Conservation (phyloP, 805 yeast species). For the Yamadazyma nakazawae region DNA sequence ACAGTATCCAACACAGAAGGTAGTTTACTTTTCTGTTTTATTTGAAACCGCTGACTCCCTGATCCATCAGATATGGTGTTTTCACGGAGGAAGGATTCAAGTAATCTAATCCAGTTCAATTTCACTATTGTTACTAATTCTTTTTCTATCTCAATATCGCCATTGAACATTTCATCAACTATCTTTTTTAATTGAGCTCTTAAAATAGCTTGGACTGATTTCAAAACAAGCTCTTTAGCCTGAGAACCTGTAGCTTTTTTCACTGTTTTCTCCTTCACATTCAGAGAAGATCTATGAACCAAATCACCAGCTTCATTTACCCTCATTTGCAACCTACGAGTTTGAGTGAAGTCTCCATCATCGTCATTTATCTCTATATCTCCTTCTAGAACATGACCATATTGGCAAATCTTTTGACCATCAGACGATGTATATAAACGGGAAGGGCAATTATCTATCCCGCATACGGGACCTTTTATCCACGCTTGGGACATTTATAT, state of each 20-base stretch:
- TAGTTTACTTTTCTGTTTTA: conserved; percentile 12
- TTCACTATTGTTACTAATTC: conserved; percentile 23
- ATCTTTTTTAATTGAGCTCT: conserved; percentile 37
- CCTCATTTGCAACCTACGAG: conserved; percentile 51
- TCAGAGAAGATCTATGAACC: conserved; percentile 9
- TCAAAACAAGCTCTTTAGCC: conserved; percentile 10
- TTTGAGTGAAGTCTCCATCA: conserved; percentile 57
- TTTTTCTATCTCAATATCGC: conserved; percentile 1
- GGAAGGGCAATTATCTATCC: conserved; percentile 85
- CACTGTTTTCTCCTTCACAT: background rate
- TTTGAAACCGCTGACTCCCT: conserved; percentile 3
- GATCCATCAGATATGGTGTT: conserved; percentile 6
- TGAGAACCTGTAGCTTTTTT: conserved; percentile 7
- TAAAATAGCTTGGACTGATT: conserved; percentile 9
- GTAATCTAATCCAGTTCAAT: conserved; percentile 29
- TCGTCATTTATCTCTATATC: conserved; percentile 77
- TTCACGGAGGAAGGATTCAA: conserved; percentile 13
- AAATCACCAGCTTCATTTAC: conserved; percentile 11
- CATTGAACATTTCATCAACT: conserved; percentile 39
- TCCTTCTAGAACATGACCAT: conserved; percentile 86
- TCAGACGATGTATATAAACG: conserved; percentile 65
- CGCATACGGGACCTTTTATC: conserved; percentile 80
- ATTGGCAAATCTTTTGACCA: conserved; percentile 82
- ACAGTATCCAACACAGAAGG: conserved; percentile 29
- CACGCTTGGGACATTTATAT: conserved; percentile 29